phyloP scores from a whole-genome alignment of 768 basidiomycete genomes.

The Boletales sp. region DNA sequence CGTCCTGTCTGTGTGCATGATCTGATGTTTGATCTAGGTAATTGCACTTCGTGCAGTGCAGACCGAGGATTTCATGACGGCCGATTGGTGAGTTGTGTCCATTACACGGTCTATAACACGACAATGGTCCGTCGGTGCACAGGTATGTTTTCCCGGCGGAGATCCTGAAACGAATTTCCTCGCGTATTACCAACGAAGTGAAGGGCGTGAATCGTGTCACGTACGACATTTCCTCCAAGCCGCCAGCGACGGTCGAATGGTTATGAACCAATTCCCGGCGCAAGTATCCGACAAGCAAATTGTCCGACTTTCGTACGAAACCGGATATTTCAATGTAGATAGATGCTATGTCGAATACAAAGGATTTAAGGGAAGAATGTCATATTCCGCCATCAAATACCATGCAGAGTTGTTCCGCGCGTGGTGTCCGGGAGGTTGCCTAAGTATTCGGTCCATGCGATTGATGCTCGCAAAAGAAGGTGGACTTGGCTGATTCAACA shows the following conservation, averaged over 20 bases:
- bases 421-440: too few species aligned
- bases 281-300: neutral
- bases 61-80: conserved; percentile 99
- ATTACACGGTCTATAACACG: neutral
- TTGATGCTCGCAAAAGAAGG: too few species aligned
- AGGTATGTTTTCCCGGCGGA: conserved; percentile 96
- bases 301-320: neutral
- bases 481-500: too few species aligned
- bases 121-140: neutral
- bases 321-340: too few species aligned
- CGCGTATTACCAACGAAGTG: conserved; percentile 97
- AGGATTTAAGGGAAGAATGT: too few species aligned
- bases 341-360: too few species aligned
- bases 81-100: conserved; percentile 73
- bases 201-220: conserved; percentile 94
- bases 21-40: conserved; percentile 47
- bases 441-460: too few species aligned
- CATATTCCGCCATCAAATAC: too few species aligned
- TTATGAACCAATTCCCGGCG: conserved; percentile 21
- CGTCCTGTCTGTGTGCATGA: neutral
- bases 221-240: conserved; percentile 96
- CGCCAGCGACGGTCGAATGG: conserved; percentile 69
- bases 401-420: too few species aligned
- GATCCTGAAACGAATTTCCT: conserved; percentile 87
- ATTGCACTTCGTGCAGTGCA: conserved; percentile 93